Conservation (phyloP, 225 moss, liverwort and hornwort species). For the Bryum argenteum region DNA sequence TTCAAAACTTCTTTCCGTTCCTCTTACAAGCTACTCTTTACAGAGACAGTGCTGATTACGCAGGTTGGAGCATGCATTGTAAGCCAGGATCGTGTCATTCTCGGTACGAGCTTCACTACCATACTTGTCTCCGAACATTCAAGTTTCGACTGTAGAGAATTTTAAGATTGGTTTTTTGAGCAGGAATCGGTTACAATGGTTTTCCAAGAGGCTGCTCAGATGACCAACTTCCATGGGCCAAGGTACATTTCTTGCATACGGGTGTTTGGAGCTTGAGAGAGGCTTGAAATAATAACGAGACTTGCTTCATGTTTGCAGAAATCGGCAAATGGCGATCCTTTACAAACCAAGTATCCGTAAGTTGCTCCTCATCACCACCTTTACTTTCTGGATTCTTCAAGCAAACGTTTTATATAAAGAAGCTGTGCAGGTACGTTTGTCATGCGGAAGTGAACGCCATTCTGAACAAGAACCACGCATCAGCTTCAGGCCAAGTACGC, state of each 20-base stretch:
- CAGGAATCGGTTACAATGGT: constrained; percentile 93
- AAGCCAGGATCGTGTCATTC: constrained; percentile 90
- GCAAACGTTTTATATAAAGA: not conserved
- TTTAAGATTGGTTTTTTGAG: constrained; percentile 22
- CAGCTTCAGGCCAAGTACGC: constrained; percentile 83
- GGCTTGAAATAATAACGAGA: not conserved
- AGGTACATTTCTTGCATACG: constrained; percentile 34
- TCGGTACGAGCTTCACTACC: constrained; percentile 45
- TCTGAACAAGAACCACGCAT: constrained; percentile 87
- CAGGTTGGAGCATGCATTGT: constrained; percentile 93
- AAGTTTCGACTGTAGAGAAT: constrained; percentile 5
- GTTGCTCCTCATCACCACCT: constrained; percentile 5
- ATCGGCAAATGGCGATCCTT: constrained; percentile 67
- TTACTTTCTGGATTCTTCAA: not conserved
- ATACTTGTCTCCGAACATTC: not conserved
- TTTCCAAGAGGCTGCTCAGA: constrained; percentile 88
- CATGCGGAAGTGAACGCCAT: constrained; percentile 94
- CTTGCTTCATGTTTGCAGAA: constrained; percentile 49
- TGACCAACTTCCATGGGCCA: constrained; percentile 84
- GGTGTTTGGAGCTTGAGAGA: not conserved
- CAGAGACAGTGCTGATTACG: constrained; percentile 24
- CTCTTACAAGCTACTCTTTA: not conserved
- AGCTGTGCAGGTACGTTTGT: constrained; percentile 66
- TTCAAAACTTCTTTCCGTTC: not conserved
- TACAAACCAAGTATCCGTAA: constrained; percentile 89